Evolutionary conservation across 2,329 filamentous ascomycete species (phyloP), one percentile per base, ranked within the genome.

Genomic region (Ophiostoma sp.): DNA sequence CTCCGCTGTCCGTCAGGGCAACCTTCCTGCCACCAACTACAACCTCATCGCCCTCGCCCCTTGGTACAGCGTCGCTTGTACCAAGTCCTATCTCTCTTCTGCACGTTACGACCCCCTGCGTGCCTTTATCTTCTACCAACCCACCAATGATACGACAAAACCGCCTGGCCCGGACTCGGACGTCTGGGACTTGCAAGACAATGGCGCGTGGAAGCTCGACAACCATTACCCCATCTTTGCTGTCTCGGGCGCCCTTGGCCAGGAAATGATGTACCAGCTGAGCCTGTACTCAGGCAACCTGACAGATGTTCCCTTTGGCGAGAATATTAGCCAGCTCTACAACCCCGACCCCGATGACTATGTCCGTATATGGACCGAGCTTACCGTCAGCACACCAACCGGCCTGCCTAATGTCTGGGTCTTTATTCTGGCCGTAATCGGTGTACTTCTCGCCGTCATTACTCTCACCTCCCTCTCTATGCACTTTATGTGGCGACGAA

Each of bases 161-260:
- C 93, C 94, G 0, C 93, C 95, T 5, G 83, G 88, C 3, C 83
- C 87, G 12, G 88, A 88, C 72, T 90, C 92, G 57, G 79, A 85
- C 0, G 83, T 85, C 1, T 98, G 95, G 95, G 84, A 88, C 74
- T 84, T 97, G 22, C 84, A 89, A 19, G 92, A 94, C 79, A 86
- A 86, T 17, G 89, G 87, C 15, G 83, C 83, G n/a, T 98, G 94
- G 94, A 92, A 90, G 80, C 82, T 83, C 1, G 82, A 85, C n/a
- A 91, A 91, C 78, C 85, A 87, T 36, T 97, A 90, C 78, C 95
- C 95, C 0, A 89, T 97, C 15, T 98, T 96, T 82, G 94, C 93
- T 55, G 84, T 98, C 19, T 88, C 93, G 0, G 90, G 92, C 7
- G 81, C 84, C 11, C 86, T 89, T 25, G 95, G 94, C 28, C 81